Evolutionary conservation across 129 eudicot species (phyloP).

Genomic region (Mikania micrantha): DNA sequence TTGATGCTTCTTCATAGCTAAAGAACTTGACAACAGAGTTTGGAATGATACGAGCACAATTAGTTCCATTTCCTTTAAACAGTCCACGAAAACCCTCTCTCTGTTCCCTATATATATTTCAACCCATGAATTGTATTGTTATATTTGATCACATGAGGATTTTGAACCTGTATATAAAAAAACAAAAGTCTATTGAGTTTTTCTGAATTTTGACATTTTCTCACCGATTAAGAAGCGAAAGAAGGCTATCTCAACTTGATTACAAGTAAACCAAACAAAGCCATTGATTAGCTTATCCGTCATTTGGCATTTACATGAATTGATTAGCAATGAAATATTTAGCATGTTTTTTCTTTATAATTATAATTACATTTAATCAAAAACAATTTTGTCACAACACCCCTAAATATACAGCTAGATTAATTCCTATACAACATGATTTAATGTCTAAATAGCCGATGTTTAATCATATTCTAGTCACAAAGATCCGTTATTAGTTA

Average conservation of each 20-base stretch:
- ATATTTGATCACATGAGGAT: constrained; percentile 87
- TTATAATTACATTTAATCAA: not conserved
- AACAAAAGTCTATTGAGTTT: not conserved
- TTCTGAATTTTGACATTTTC: not conserved
- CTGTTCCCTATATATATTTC: constrained; percentile 91
- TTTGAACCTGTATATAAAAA: constrained; percentile 68
- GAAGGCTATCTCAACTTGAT: constrained; percentile 7
- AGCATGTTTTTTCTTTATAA: not conserved
- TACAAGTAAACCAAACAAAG: constrained; percentile 11
- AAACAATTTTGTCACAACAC: not conserved
- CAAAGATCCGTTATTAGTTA: not conserved
- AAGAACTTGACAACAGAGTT: constrained; percentile 97
- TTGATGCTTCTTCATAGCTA: constrained; percentile 98
- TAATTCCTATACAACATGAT: not conserved
- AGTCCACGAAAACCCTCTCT: constrained; percentile 89
- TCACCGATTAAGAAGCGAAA: not conserved
- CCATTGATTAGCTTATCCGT: not conserved
- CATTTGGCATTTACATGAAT: not conserved
- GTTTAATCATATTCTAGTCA: not conserved
- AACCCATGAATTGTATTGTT: constrained; percentile 90
- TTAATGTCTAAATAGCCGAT: not conserved
- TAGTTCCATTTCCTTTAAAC: constrained; percentile 97
- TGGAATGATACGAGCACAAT: constrained; percentile 97
- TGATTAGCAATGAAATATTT: not conserved
- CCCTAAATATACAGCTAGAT: not conserved